Percentiles rank a stretch among this genome's conserved stretches.
Conservation (phyloP, 169 alveolate species). For the Plasmodium gonderi region DNA sequence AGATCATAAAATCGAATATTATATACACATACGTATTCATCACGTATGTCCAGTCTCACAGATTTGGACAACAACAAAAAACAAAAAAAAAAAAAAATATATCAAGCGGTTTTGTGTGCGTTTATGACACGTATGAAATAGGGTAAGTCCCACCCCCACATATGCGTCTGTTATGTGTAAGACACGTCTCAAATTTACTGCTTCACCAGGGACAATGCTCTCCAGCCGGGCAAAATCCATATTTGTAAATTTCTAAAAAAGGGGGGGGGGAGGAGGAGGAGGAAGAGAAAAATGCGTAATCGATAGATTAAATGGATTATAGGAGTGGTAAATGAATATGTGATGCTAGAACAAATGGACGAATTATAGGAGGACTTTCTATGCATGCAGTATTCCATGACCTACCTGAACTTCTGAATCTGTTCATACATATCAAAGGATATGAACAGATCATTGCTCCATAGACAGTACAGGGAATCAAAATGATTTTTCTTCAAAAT, state of each 20-base stretch:
- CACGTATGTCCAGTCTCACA: no score
- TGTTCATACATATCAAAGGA: constrained; percentile 61
- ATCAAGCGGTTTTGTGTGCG: neutral
- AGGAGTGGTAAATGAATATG: neutral
- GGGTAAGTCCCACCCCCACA: no score
- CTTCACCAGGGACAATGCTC: constrained; percentile 61
- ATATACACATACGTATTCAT: neutral
- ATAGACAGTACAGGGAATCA: constrained; percentile 50
- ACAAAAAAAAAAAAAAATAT: no score
- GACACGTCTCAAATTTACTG: constrained; percentile 1
- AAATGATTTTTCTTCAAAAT: constrained; percentile 49
- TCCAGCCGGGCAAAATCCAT: constrained; percentile 76
- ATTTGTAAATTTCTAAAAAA: constrained; percentile 41
- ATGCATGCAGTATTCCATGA: neutral
- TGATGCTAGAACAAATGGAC: neutral
- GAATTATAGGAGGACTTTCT: neutral
- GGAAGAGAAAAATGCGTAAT: neutral
- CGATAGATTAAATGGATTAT: neutral
- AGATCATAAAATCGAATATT: neutral
- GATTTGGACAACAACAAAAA: neutral
- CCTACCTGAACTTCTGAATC: constrained; percentile 52
- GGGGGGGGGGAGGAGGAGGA: neutral
- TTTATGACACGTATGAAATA: neutral
- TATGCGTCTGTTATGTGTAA: neutral
- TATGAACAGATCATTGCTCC: constrained; percentile 70